These are phyloP conservation scores for Populus tremula DNA, from an alignment of 345 rosid species.

Conservation along the genomic window DNA sequence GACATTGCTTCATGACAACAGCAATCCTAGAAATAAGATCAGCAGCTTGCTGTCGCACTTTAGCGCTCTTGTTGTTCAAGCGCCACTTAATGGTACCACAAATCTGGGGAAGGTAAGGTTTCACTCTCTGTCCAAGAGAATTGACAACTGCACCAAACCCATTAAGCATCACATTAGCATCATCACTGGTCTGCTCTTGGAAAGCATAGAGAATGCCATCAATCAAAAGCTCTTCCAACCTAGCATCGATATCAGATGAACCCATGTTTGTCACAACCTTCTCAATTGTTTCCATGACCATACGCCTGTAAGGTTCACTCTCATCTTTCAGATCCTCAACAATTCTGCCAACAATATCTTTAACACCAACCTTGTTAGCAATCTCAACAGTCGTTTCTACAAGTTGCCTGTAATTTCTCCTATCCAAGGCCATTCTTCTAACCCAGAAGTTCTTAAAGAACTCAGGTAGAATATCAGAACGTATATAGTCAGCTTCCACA, in stretches of 20 bases:
- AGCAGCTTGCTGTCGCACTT: slow-evolving; percentile 98
- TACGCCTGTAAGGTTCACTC: slow-evolving; percentile 86
- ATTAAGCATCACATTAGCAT: slow-evolving; percentile 98
- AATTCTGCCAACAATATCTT: slow-evolving; percentile 84
- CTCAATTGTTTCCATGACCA: slow-evolving; percentile 99
- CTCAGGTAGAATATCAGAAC: slow-evolving; percentile 84
- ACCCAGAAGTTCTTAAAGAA: slow-evolving; percentile 94
- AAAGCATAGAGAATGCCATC: slow-evolving; percentile 98
- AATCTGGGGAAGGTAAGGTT: slow-evolving; percentile 98
- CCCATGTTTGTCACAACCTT: slow-evolving; percentile 94
- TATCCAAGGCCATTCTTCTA: slow-evolving; percentile 94
- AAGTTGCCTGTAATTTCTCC: slow-evolving; percentile 89
- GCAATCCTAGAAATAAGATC: slow-evolving; percentile 97
- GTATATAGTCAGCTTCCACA: slow-evolving; percentile 87
- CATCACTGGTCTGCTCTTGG: slow-evolving; percentile 97
- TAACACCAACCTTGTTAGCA: slow-evolving; percentile 94
- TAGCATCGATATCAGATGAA: slow-evolving; percentile 87
- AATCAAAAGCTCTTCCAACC: slow-evolving; percentile 92
- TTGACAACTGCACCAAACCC: slow-evolving; percentile 98
- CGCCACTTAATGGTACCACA: slow-evolving; percentile 99
- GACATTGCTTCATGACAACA: slow-evolving; percentile 98
- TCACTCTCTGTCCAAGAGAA: slow-evolving; percentile 92
- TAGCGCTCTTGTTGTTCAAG: slow-evolving; percentile 97
- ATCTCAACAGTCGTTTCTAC: slow-evolving; percentile 98
- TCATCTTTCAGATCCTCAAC: slow-evolving; percentile 96